phyloP scores from a whole-genome alignment of 768 basidiomycete genomes.

The Guyanaporus albipodus region DNA sequence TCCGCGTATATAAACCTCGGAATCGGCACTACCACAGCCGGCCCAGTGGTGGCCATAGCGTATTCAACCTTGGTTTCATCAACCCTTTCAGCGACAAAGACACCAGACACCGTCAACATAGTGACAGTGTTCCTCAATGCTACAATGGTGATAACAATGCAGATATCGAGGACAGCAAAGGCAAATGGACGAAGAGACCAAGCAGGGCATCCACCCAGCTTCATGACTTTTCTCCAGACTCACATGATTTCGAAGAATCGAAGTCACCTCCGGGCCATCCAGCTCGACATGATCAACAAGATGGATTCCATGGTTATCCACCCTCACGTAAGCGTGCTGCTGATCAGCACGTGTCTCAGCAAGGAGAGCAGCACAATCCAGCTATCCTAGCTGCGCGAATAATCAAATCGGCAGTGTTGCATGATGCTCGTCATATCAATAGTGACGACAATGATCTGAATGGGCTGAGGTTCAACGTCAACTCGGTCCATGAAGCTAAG shows the following conservation, averaged over 20 bases:
- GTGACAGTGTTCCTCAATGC: slow-evolving; percentile 19
- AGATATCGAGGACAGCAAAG: slow-evolving; percentile 28
- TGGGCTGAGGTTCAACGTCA: slow-evolving; percentile 50
- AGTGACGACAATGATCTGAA: slow-evolving; percentile 44
- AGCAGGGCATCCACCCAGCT: slow-evolving; percentile 2
- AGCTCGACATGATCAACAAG: slow-evolving; percentile 4
- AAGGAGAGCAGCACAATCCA: slow-evolving; percentile 36
- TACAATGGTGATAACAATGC: slow-evolving; percentile 31
- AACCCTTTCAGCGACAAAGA: slow-evolving; percentile 45
- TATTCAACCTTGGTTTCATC: slow-evolving; percentile 33
- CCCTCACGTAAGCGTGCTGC: slow-evolving; percentile 26
- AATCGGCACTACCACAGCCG: slow-evolving; percentile 29
- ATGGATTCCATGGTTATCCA: slow-evolving; percentile 37
- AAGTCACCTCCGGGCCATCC: slow-evolving; percentile 8
- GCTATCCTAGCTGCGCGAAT: slow-evolving; percentile 58
- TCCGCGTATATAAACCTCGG: slow-evolving; percentile 59
- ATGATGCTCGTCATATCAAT: slow-evolving; percentile 69
- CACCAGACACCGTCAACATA: slow-evolving; percentile 30
- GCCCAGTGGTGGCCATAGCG: slow-evolving; percentile 40
- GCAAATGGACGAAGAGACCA: slow-evolving; percentile 29
- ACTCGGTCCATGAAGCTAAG: slow-evolving; percentile 64
- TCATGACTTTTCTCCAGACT: slow-evolving; percentile 7
- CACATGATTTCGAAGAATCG: slow-evolving; percentile 8
- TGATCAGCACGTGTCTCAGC: slow-evolving; percentile 23
- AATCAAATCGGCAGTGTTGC: slow-evolving; percentile 64